Evolutionary conservation across 306 rosid species (phyloP).

Genomic region (Ziziphus jujuba): DNA sequence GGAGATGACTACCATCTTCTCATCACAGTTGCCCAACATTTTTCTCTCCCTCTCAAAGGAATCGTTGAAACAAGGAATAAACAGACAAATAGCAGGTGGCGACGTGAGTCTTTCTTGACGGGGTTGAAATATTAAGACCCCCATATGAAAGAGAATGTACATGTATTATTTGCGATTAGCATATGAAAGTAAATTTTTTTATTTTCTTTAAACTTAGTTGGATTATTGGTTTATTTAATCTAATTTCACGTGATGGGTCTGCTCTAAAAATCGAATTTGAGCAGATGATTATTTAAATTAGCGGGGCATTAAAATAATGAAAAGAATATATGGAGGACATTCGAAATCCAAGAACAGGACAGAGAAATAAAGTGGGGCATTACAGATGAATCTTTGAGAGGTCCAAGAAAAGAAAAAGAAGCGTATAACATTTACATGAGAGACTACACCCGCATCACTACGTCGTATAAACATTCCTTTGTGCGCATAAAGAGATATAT

Average conservation of each 20-base stretch:
- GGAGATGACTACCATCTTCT: constrained; percentile 56
- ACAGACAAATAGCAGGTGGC: constrained; percentile 72
- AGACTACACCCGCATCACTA: constrained; percentile 12
- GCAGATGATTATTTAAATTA: constrained; percentile 24
- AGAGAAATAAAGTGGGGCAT: constrained; percentile 39
- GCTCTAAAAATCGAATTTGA: constrained; percentile 36
- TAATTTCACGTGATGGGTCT: constrained; percentile 76
- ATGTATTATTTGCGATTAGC: no score
- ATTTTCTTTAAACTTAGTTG: constrained; percentile 1
- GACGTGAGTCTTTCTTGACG: constrained; percentile 38
- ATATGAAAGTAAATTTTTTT: no score
- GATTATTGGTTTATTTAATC: constrained; percentile 3
- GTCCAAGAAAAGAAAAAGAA: constrained; percentile 40
- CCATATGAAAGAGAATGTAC: background rate
- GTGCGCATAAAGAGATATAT: constrained; percentile 21
- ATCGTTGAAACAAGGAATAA: constrained; percentile 62
- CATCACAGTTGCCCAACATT: constrained; percentile 56
- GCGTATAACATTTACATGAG: constrained; percentile 9
- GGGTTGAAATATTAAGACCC: constrained; percentile 37
- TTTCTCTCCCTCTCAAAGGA: constrained; percentile 39
- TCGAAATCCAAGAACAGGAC: constrained; percentile 59
- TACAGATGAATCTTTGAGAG: constrained; percentile 62
- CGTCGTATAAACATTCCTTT: constrained; percentile 48
- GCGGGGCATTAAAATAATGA: constrained; percentile 37
- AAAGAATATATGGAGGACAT: constrained; percentile 48